phyloP scores from a whole-genome alignment of 768 basidiomycete species.

The Mycena floridula region DNA sequence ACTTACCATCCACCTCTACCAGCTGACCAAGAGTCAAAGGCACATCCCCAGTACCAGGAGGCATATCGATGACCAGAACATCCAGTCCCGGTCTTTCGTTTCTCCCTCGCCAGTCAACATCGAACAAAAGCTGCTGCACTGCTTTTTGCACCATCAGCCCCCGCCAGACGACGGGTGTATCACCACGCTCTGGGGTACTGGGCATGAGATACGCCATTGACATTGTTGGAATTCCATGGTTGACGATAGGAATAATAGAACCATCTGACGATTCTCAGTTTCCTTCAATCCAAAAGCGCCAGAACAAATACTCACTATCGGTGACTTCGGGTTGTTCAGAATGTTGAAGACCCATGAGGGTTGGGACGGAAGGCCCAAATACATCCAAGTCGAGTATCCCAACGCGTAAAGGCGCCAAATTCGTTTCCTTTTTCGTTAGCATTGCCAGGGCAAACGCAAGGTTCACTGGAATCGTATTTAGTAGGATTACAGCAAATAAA shows the following conservation, averaged over 20 bases:
- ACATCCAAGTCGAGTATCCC: slow-evolving; percentile 93
- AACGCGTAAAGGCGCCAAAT: slow-evolving; percentile 54
- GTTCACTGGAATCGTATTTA: slow-evolving; percentile 50
- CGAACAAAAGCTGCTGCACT: slow-evolving; percentile 92
- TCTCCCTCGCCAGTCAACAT: slow-evolving; percentile 76
- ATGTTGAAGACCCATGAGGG: slow-evolving; percentile 82
- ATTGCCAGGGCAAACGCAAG: slow-evolving; percentile 70
- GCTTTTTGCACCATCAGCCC: slow-evolving; percentile 99
- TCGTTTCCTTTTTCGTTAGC: slow-evolving; percentile 30
- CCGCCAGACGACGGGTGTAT: slow-evolving; percentile 89
- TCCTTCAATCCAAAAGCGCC: no score
- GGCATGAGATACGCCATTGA: slow-evolving; percentile 95
- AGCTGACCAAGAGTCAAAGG: slow-evolving; percentile 88
- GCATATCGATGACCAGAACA: slow-evolving; percentile 90
- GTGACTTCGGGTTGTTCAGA: slow-evolving; percentile 77
- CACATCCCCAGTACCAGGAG: slow-evolving; percentile 96
- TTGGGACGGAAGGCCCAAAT: slow-evolving; percentile 92
- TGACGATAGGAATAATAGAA: slow-evolving; percentile 73
- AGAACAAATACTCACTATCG: slow-evolving; percentile 44
- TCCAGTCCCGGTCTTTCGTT: slow-evolving; percentile 55
- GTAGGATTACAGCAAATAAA: slow-evolving; percentile 6
- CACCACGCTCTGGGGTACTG: slow-evolving; percentile 39
- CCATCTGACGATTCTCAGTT: slow-evolving; percentile 43
- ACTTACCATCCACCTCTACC: slow-evolving; percentile 74
- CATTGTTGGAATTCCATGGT: slow-evolving; percentile 91